These are phyloP conservation scores for Hemileia vastatrix DNA, from an alignment of 1,284 basidiomycete species.

Conservation along the genomic window DNA sequence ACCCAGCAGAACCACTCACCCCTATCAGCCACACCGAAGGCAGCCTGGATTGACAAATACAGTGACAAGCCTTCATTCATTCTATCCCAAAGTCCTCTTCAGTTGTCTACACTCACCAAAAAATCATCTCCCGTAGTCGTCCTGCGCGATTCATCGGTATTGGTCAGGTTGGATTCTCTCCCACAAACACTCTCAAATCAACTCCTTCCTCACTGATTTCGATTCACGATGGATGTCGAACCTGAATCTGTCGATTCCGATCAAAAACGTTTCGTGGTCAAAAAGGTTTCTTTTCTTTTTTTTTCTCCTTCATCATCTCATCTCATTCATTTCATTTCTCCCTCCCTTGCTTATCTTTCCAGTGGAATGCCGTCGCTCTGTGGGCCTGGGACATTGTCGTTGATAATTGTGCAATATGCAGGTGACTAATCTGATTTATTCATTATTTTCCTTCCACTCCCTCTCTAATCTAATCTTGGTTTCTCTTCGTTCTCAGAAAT, in stretches of 20 bases:
- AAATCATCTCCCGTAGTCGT: too few relatives aligned
- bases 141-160: too few relatives aligned
- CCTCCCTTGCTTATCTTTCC: neutral
- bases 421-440: constrained; percentile 6
- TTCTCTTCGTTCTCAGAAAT: constrained; percentile 74
- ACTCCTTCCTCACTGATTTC: too few relatives aligned
- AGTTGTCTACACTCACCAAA: too few relatives aligned
- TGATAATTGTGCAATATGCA: constrained; percentile 23
- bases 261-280: constrained; percentile 21
- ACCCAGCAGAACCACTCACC: too few relatives aligned
- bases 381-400: constrained; percentile 24
- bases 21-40: too few relatives aligned
- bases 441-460: neutral
- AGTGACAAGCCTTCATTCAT: too few relatives aligned
- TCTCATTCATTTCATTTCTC: neutral
- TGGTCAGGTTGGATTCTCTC: too few relatives aligned
- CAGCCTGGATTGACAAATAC: too few relatives aligned
- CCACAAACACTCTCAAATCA: too few relatives aligned
- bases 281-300: constrained; percentile 14
- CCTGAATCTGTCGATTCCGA: neutral
- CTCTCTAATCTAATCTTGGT: constrained; percentile 36
- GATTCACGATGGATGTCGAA: too few relatives aligned
- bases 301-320: neutral
- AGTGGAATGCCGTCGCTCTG: constrained; percentile 23
- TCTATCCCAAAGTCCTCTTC: too few relatives aligned